Conservation (phyloP, 495 filamentous ascomycete genomes). For the Lasiosphaeria miniovina region DNA sequence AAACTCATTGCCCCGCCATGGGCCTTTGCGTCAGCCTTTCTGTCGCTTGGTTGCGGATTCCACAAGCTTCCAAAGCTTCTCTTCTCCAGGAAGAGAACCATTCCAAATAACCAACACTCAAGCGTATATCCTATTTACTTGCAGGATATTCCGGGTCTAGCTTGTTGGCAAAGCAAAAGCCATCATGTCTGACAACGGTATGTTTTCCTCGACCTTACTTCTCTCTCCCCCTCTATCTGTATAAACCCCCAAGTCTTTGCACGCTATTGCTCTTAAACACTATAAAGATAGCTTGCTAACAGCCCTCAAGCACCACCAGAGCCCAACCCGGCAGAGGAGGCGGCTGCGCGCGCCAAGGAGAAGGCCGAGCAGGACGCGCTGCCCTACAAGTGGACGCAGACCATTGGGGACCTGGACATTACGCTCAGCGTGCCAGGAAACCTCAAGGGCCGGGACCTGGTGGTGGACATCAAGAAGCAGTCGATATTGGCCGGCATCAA, state of each 20-base stretch:
- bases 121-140: background rate
- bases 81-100: too few relatives aligned
- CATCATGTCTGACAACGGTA: conserved; percentile 31
- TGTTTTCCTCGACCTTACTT: background rate
- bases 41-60: conserved; percentile 16
- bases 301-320: conserved; percentile 33
- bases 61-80: conserved; percentile 23
- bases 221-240: background rate
- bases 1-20: conserved; percentile 17
- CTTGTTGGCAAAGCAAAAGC: background rate
- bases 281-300: conserved; percentile 18
- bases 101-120: too few relatives aligned
- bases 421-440: conserved; percentile 69
- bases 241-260: background rate
- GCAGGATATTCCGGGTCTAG: background rate
- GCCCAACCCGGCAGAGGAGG: conserved; percentile 58
- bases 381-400: conserved; percentile 97
- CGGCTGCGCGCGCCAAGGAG: conserved; percentile 72
- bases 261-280: background rate
- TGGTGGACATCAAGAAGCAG: conserved; percentile 76
- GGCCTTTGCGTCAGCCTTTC: background rate
- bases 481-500: conserved; percentile 80
- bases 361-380: conserved; percentile 83
- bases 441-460: conserved; percentile 79
- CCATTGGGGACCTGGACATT: conserved; percentile 88